phyloP scores from a whole-genome alignment of 1,139 yeast genomes.

The Tardiomyces depauwii region DNA sequence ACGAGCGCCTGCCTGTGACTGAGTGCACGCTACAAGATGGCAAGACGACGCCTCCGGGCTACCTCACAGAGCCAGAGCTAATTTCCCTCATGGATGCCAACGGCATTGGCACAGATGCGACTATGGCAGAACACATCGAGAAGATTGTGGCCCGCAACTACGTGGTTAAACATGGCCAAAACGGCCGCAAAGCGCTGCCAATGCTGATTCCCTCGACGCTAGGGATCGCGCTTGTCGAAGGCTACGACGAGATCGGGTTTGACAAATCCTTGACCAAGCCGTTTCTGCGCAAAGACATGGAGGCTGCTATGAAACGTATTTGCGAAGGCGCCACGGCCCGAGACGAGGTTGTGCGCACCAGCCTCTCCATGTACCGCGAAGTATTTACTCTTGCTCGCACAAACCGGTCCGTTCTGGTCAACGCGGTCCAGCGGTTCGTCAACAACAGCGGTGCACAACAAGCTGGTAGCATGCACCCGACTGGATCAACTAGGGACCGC shows the following conservation, averaged over 20 bases:
- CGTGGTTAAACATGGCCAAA: constrained; percentile 33
- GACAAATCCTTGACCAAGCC: constrained; percentile 79
- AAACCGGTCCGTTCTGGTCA: constrained; percentile 13
- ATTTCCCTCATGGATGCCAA: constrained; percentile 93
- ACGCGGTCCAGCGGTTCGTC: constrained; percentile 1
- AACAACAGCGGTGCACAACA: background rate
- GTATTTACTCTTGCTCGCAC: constrained; percentile 23
- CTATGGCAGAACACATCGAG: constrained; percentile 95
- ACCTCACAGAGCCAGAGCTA: constrained; percentile 84
- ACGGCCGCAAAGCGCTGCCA: constrained; percentile 9
- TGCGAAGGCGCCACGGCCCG: constrained; percentile 52
- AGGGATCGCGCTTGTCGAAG: constrained; percentile 83
- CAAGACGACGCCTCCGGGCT: constrained; percentile 65
- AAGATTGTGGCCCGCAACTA: constrained; percentile 63
- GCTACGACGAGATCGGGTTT: constrained; percentile 70
- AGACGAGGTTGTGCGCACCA: constrained; percentile 44
- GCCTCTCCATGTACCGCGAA: constrained; percentile 49
- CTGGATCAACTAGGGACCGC: background rate
- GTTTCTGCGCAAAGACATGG: constrained; percentile 68
- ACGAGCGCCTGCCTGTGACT: constrained; percentile 43
- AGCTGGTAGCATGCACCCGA: too few species aligned
- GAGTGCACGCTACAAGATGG: constrained; percentile 60
- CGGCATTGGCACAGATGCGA: constrained; percentile 98
- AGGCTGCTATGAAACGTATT: constrained; percentile 51
- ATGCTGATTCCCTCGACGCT: constrained; percentile 63